Evolutionary conservation across 2,329 filamentous ascomycete species (phyloP), one percentile per base, ranked within the genome.

Genomic region (Ceratocystiopsis sp.): DNA sequence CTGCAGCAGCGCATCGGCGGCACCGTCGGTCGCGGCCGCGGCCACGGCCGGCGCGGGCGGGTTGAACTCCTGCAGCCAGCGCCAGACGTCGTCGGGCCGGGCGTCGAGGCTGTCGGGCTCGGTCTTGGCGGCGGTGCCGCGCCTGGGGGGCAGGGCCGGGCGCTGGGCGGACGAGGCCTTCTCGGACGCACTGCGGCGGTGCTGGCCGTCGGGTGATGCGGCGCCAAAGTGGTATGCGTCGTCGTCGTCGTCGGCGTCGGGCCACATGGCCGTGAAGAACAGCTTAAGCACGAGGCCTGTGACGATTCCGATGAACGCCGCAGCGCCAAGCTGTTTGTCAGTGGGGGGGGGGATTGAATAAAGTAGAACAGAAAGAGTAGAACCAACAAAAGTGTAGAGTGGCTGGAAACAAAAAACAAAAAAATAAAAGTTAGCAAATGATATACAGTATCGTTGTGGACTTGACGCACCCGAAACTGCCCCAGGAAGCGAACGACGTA

Each of bases 281-380:
- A 73, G 59, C 53, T 73, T 69, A 37, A 86, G 58, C 16, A 71
- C 50, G 41, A 76, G 57, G 42, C 81, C 83, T 25, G 76, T 63
- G 12, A 73, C 41, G 42, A 78, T 60, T n/a, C 84, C 84, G 42
- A 84, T 66, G 16, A 82, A 58, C 32, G 73, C 68, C 9, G 82
- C 84, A 19, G 76, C 69, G 40, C 75, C 76, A 39, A 86, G 45
- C 37, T 45, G 33, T 7, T 15, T 6, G 21, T 19, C 11, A 15
- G 5, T 15, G 3, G 5, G 25, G 15, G 3, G 5, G 25, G 15
- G 14, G 9, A 12, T 53, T 69, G 79, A 53, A 70, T 68, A 54
- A 65, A 68, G 37, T 68, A 52, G 9, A 62, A 64, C 63, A 15
- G 16, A 1, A 19, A 12, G n/a, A 18, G 19, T 21, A 17, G 19